These are phyloP conservation scores for Sclerotiophoma versabilis DNA, from an alignment of 2,329 filamentous ascomycete species.

Conservation along the genomic window DNA sequence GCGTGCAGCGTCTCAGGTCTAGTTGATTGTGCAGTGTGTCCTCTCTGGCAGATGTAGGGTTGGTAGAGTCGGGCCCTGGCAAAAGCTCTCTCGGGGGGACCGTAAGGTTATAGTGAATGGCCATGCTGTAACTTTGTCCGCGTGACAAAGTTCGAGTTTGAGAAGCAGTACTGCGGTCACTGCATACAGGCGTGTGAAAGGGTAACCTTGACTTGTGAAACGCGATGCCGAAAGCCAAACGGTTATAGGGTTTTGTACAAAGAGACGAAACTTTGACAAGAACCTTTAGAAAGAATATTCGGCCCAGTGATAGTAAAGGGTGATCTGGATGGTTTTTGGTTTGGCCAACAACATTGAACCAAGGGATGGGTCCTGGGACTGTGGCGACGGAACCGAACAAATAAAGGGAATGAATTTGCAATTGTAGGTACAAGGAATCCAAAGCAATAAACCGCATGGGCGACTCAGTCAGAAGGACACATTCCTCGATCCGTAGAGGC, in stretches of 20 bases:
- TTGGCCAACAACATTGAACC: conserved; percentile 6
- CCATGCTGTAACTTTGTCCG: conserved; percentile 20
- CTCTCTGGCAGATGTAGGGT: neutral
- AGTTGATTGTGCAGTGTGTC: neutral
- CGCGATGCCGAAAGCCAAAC: conserved; percentile 23
- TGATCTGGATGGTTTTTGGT: neutral
- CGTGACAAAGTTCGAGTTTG: conserved; percentile 17
- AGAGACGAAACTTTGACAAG: conserved; percentile 19
- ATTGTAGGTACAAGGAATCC: conserved; percentile 14
- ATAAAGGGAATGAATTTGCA: conserved; percentile 10
- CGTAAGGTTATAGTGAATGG: conserved; percentile 14
- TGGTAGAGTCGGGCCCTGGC: neutral
- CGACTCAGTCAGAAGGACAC: conserved; percentile 18
- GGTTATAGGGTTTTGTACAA: conserved; percentile 14
- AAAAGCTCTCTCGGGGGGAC: conserved; percentile 11
- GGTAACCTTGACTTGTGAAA: conserved; percentile 22
- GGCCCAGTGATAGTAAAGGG: neutral
- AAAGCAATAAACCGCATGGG: conserved; percentile 12
- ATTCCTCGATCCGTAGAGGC: conserved; percentile 21
- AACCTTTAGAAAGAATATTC: conserved; percentile 2
- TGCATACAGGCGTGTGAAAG: conserved; percentile 14
- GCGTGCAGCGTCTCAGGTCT: conserved; percentile 1
- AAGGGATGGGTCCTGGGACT: conserved; percentile 9
- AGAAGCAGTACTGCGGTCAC: conserved; percentile 20
- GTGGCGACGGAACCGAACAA: conserved; percentile 9